Evolutionary conservation across 176 grass and related monocot species (phyloP).

Genomic region (Carex kokanica): DNA sequence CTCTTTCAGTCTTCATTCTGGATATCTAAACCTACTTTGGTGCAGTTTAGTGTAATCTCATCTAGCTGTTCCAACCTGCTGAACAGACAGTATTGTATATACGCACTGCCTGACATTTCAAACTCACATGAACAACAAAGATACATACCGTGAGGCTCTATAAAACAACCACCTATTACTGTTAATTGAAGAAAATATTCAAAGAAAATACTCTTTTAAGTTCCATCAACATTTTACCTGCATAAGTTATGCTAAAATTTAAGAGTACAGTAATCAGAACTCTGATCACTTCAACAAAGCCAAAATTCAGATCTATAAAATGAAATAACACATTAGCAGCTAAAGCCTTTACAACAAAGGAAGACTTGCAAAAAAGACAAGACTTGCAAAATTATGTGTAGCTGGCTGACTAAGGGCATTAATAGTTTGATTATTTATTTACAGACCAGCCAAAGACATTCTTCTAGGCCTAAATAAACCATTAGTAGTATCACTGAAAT

Average conservation of each 20-base stretch:
- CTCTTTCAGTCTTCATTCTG: not conserved
- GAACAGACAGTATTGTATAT: not conserved
- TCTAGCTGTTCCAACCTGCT: not conserved
- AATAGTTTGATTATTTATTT: constrained; percentile 10
- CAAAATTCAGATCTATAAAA: not conserved
- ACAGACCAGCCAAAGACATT: not conserved
- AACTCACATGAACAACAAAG: not conserved
- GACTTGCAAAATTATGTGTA: not conserved
- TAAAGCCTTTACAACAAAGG: not conserved
- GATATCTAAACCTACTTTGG: not conserved
- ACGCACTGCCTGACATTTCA: not conserved
- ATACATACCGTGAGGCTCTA: not conserved
- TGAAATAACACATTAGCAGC: not conserved
- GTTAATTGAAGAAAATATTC: not conserved
- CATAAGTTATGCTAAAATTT: not conserved
- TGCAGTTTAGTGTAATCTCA: not conserved
- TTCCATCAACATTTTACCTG: not conserved
- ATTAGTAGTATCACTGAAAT: constrained; percentile 15
- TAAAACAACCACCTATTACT: not conserved
- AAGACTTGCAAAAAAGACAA: not conserved
- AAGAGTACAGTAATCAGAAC: not conserved
- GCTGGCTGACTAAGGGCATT: not conserved
- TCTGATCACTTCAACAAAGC: not conserved
- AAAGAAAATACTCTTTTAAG: not conserved
- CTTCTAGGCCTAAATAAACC: not conserved